These are phyloP conservation scores for Pythium scleroteichum DNA, from an alignment of 352 stramenopile genomes.

Conservation along the genomic window DNA sequence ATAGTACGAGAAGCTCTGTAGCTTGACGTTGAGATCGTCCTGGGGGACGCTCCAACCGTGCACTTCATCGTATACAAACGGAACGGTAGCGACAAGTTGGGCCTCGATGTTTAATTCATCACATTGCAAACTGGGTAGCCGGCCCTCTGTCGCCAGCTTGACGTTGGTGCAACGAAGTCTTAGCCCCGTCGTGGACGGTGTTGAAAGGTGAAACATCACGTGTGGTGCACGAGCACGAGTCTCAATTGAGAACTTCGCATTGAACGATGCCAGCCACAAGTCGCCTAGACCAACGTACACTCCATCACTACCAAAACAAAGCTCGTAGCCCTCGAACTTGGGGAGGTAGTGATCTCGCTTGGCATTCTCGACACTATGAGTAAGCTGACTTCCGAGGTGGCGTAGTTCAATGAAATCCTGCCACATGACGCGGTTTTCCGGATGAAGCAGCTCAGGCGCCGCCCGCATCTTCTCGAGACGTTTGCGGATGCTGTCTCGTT, in stretches of 20 bases:
- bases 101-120: slow-evolving; percentile 79
- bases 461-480: slow-evolving; percentile 63
- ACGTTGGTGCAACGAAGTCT: slow-evolving; percentile 70
- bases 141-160: slow-evolving; percentile 62
- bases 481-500: slow-evolving; percentile 58
- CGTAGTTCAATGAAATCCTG: slow-evolving; percentile 75
- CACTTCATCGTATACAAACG: slow-evolving; percentile 62
- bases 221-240: slow-evolving; percentile 61
- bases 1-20: slow-evolving; percentile 76
- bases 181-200: slow-evolving; percentile 47
- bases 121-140: slow-evolving; percentile 70
- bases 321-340: slow-evolving; percentile 54
- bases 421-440: slow-evolving; percentile 52
- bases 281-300: slow-evolving; percentile 74
- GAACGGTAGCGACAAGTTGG: slow-evolving; percentile 63
- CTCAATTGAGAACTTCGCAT: slow-evolving; percentile 72
- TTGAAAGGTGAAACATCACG: slow-evolving; percentile 63
- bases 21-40: slow-evolving; percentile 61
- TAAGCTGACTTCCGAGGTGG: slow-evolving; percentile 57
- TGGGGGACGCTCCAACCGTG: slow-evolving; percentile 59
- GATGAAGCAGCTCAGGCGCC: slow-evolving; percentile 36
- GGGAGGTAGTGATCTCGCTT: slow-evolving; percentile 74
- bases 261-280: slow-evolving; percentile 73
- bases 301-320: slow-evolving; percentile 69
- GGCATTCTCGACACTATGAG: slow-evolving; percentile 56